Percentiles rank a stretch among this genome's conserved stretches.
Evolutionary conservation across 164 flowering plant species (phyloP).

Genomic region (Magnolia sinica): DNA sequence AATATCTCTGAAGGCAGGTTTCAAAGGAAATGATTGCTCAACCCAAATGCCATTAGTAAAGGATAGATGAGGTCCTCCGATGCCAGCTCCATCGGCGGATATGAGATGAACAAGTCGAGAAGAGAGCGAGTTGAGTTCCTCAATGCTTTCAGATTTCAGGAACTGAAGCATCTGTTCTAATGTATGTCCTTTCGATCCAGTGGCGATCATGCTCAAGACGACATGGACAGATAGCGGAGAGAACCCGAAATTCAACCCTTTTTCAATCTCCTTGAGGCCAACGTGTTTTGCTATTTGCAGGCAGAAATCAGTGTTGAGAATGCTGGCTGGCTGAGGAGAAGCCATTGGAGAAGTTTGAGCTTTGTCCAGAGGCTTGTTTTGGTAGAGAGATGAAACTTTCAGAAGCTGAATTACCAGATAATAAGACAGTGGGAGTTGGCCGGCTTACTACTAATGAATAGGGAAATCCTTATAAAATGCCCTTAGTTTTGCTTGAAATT

Average conservation of each 20-base stretch:
- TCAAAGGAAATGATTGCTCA: conserved; percentile 42
- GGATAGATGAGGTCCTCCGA: conserved; percentile 45
- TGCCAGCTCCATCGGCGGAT: conserved; percentile 24
- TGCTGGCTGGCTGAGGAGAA: not conserved
- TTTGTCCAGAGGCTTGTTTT: not conserved
- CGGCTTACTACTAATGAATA: not conserved
- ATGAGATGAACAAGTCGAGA: conserved; percentile 44
- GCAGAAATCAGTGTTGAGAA: conserved; percentile 35
- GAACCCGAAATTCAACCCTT: conserved; percentile 39
- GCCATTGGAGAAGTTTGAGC: not conserved
- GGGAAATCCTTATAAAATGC: no score
- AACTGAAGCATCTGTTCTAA: conserved; percentile 52
- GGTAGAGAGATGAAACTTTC: not conserved
- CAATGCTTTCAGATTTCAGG: conserved; percentile 40
- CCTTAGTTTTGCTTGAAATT: no score
- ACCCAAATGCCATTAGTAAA: conserved; percentile 68
- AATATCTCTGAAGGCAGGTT: conserved; percentile 43
- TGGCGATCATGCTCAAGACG: conserved; percentile 48
- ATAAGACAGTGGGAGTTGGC: not conserved
- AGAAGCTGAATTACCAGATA: not conserved
- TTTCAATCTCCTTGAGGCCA: conserved; percentile 25
- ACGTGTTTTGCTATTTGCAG: conserved; percentile 38
- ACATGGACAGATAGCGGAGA: conserved; percentile 59
- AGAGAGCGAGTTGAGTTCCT: conserved; percentile 43
- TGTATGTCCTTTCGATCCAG: conserved; percentile 54